Base-by-base conservation (phyloP, 768 basidiomycete genomes). In the Auricularia heimuer region DNA sequence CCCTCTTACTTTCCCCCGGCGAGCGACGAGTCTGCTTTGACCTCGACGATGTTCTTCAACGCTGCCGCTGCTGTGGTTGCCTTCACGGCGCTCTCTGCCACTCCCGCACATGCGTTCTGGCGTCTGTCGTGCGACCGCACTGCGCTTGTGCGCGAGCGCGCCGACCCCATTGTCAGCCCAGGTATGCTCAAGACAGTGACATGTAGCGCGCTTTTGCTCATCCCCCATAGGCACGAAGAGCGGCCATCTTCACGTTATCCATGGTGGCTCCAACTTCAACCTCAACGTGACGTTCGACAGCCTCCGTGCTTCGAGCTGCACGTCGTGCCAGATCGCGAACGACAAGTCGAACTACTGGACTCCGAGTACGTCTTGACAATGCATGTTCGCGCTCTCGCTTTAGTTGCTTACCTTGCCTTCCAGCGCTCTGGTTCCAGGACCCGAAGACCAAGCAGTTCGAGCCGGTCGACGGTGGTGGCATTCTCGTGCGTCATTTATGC, bases 331-430 rank as follows among this genome's bases (percentile, higher is more conserved):
- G 56, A 35, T 60, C 56, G 34, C 34, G 24, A 29, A 60, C 29
- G 56, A 60, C 56, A 60, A 60, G 34, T 33, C 29, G 12, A 60
- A 60, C 56, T 60, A 60, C 56, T 60, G 56, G 56, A 51, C 47
- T 18, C 47, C 47, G 21, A 18, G 47, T 51, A 18, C 47, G 47
- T 51, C 16, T 29, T 42, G 29, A 29, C 29, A 29, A 29, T 29
- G 29, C 29, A 29, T 29, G 29, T 29, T 29, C 29, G 29, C 29
- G 29, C 29, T 29, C 29, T 29, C 29, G 29, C 29, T 29, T 29
- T 29, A 29, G 29, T 29, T 29, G 29, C 29, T 29, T 0, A 29
- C 29, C 29, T 29, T 29, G 29, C 29, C 29, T 29, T 29, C 29
- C 56, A 60, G 56, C 24, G 8, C 56, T 60, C 7, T 60, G 56